phyloP scores from a whole-genome alignment of 495 filamentous ascomycete species.

The Hyaloscypha hepaticicola region DNA sequence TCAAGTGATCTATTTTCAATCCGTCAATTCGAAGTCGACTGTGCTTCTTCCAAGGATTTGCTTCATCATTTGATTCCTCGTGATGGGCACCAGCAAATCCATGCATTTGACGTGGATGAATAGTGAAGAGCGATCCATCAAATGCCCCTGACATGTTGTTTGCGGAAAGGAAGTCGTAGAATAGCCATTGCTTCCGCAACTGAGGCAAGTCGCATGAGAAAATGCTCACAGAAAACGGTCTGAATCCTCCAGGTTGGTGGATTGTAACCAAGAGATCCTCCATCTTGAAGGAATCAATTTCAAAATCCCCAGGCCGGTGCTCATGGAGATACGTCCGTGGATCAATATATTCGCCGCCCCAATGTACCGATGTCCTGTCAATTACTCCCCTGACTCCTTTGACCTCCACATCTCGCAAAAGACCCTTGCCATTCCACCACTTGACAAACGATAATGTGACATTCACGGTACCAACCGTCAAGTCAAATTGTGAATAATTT shows the following conservation, averaged over 20 bases:
- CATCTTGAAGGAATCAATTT: conserved; percentile 93
- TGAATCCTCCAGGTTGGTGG: conserved; percentile 85
- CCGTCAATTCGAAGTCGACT: conserved; percentile 88
- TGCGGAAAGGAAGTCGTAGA: conserved; percentile 95
- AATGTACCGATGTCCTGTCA: conserved; percentile 78
- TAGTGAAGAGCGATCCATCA: conserved; percentile 94
- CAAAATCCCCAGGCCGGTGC: conserved; percentile 90
- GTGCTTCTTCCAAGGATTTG: conserved; percentile 83
- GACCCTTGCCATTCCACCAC: conserved; percentile 96
- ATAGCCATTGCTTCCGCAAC: conserved; percentile 91
- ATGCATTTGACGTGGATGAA: conserved; percentile 90
- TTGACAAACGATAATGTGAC: conserved; percentile 96
- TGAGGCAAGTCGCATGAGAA: conserved; percentile 93
- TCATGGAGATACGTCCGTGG: conserved; percentile 85
- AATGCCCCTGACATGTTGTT: conserved; percentile 95
- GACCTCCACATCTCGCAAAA: conserved; percentile 88
- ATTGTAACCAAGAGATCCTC: conserved; percentile 90
- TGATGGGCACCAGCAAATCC: conserved; percentile 56
- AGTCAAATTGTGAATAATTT: conserved; percentile 96
- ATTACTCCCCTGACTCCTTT: conserved; percentile 96
- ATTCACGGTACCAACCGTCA: conserved; percentile 92
- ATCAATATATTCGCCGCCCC: conserved; percentile 68
- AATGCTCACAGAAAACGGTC: conserved; percentile 92
- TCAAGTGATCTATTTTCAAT: conserved; percentile 92
- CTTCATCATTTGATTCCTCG: conserved; percentile 45